Evolutionary conservation across 495 filamentous ascomycete species (phyloP).

Genomic region (Hypomontagnella monticulosa): DNA sequence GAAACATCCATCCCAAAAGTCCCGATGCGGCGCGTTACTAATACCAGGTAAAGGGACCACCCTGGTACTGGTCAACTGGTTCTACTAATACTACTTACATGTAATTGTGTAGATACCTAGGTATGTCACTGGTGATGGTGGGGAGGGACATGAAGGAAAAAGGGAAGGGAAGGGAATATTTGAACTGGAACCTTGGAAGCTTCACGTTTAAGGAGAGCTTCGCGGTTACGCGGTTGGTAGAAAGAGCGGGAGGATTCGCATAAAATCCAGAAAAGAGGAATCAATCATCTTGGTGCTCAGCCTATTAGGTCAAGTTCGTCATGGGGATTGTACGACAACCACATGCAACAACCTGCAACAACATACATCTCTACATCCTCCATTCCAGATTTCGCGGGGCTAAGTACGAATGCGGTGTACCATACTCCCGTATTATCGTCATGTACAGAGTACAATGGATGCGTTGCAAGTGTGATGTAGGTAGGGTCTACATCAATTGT

Average conservation of each 20-base stretch:
- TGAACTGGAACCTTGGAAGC: too few relatives aligned
- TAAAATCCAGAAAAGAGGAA: slow-evolving; percentile 10
- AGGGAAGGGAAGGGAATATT: background rate
- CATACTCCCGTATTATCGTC: too few relatives aligned
- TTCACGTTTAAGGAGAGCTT: background rate
- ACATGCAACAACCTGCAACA: slow-evolving; percentile 19
- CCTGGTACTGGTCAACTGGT: too few relatives aligned
- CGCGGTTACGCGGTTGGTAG: slow-evolving; percentile 3
- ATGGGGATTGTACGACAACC: slow-evolving; percentile 31
- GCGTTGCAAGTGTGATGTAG: too few relatives aligned
- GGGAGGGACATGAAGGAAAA: background rate
- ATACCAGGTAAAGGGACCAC: background rate
- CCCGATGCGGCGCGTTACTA: background rate
- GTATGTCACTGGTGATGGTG: background rate
- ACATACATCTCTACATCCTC: slow-evolving; percentile 19
- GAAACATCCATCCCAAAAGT: background rate
- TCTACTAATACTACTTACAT: too few relatives aligned
- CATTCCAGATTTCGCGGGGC: too few relatives aligned
- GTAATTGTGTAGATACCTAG: background rate
- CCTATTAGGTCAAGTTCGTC: slow-evolving; percentile 18
- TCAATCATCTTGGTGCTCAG: slow-evolving; percentile 11
- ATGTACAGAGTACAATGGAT: too few relatives aligned
- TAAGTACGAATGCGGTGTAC: too few relatives aligned
- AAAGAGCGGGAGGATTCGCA: slow-evolving; percentile 28
- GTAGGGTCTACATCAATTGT: too few relatives aligned